Conservation (phyloP, 148 eudicot genomes). For the Oxyria digyna region DNA sequence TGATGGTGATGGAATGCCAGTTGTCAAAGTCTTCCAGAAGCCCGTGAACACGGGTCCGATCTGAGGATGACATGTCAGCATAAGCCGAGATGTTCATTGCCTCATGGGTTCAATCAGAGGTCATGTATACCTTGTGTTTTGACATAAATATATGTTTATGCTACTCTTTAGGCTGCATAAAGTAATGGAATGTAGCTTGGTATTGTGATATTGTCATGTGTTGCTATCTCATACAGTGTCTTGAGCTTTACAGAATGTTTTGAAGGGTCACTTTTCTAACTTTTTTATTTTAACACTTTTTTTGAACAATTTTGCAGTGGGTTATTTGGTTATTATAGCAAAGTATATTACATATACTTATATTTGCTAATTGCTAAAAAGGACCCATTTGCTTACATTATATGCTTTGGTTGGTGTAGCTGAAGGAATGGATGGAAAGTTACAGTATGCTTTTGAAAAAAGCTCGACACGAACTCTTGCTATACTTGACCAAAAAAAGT, state of each 20-base stretch:
- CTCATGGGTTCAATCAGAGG: too few species aligned
- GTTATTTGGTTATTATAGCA: neutral
- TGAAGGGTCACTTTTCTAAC: neutral
- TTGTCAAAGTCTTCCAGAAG: slow-evolving; percentile 64
- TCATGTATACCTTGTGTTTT: neutral
- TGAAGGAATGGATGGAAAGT: neutral
- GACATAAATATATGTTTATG: neutral
- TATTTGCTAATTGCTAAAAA: neutral
- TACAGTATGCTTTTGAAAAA: neutral
- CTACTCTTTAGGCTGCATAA: neutral
- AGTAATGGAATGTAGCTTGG: slow-evolving; percentile 1
- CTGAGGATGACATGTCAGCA: neutral
- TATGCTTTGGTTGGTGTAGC: neutral
- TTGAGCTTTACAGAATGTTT: neutral
- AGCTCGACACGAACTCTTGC: neutral
- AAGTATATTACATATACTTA: neutral
- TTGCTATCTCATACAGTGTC: neutral
- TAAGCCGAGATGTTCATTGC: neutral
- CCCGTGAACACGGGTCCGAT: slow-evolving; percentile 47
- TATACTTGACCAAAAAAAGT: neutral
- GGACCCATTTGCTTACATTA: neutral
- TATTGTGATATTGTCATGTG: neutral
- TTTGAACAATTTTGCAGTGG: neutral
- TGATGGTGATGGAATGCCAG: slow-evolving; percentile 81
- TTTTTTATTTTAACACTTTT: neutral